Percentiles rank a stretch among this genome's conserved stretches.
These are phyloP conservation scores for Solanum dulcamara DNA, from an alignment of 257 asterid species.

Conservation along the genomic window DNA sequence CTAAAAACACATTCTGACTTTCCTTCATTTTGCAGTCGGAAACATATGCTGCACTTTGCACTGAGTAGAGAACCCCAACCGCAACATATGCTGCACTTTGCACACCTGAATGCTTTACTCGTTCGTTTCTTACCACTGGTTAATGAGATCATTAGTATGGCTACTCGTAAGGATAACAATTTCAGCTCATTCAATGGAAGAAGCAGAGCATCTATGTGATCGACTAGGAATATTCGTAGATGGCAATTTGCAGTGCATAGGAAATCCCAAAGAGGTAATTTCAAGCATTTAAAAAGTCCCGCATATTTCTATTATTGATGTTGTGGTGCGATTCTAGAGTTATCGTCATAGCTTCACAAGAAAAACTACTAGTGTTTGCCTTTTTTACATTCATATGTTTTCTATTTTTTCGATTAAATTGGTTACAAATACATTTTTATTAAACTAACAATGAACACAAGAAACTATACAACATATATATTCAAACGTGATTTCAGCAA, in stretches of 20 bases:
- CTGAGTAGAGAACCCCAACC: too few relatives aligned
- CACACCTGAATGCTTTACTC: neutral
- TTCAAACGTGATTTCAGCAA: neutral
- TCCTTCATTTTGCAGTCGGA: neutral
- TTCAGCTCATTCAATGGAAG: slow-evolving; percentile 99
- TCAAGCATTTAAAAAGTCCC: neutral
- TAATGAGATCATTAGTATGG: neutral
- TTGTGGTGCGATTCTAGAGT: neutral
- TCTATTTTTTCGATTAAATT: too few relatives aligned
- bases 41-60: too few relatives aligned
- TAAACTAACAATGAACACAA: too few relatives aligned
- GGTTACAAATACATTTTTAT: too few relatives aligned
- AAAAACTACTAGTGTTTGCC: too few relatives aligned
- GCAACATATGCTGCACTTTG: neutral
- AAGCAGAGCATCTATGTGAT: slow-evolving; percentile 92
- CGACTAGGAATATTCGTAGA: slow-evolving; percentile 90
- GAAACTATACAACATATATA: neutral
- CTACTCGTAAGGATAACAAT: slow-evolving; percentile 3
- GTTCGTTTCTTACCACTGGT: neutral
- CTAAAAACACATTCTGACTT: neutral
- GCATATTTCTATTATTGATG: neutral
- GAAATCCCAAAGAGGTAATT: slow-evolving; percentile 91
- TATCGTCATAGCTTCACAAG: too few relatives aligned
- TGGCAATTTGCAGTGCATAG: slow-evolving; percentile 89
- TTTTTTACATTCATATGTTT: too few relatives aligned